Conservation (phyloP, 805 yeast genomes). For the Yarrowia alimentaria region DNA sequence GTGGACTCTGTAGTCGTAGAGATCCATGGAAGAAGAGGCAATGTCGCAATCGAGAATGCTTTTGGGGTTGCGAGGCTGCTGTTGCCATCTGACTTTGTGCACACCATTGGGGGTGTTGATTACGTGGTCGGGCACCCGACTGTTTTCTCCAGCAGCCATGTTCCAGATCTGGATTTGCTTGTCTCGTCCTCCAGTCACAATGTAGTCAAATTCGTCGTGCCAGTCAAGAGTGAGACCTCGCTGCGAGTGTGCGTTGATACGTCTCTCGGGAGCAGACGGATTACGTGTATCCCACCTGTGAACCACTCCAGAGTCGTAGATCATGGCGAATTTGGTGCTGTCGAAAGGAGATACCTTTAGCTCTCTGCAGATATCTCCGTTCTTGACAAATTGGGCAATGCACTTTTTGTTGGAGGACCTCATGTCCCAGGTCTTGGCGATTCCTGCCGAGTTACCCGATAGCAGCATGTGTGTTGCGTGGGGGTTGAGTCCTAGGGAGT, state of each 20-base stretch:
- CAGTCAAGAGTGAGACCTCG: conserved; percentile 87
- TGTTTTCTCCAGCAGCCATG: conserved; percentile 42
- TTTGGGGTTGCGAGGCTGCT: conserved; percentile 27
- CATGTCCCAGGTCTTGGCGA: conserved; percentile 79
- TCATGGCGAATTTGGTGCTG: conserved; percentile 62
- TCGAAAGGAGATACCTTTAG: conserved; percentile 56
- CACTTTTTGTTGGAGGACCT: conserved; percentile 54
- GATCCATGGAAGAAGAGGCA: conserved; percentile 71
- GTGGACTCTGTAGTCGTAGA: conserved; percentile 59
- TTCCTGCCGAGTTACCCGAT: conserved; percentile 76
- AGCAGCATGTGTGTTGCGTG: conserved; percentile 56
- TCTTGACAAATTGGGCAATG: conserved; percentile 52
- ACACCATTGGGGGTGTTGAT: conserved; percentile 77
- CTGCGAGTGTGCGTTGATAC: conserved; percentile 84
- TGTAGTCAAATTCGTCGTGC: conserved; percentile 78
- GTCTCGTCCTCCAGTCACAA: conserved; percentile 92
- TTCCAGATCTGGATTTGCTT: conserved; percentile 78
- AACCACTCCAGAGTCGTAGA: conserved; percentile 86
- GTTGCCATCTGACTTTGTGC: conserved; percentile 65
- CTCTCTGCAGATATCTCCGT: conserved; percentile 68
- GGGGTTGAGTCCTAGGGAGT: conserved; percentile 68
- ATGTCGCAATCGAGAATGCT: conserved; percentile 41
- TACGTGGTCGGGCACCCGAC: conserved; percentile 61
- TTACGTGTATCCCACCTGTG: conserved; percentile 82
- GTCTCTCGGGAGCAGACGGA: conserved; percentile 60